Evolutionary conservation across 2,329 filamentous ascomycete species (phyloP).

Genomic region (Aspergillus sp.): DNA sequence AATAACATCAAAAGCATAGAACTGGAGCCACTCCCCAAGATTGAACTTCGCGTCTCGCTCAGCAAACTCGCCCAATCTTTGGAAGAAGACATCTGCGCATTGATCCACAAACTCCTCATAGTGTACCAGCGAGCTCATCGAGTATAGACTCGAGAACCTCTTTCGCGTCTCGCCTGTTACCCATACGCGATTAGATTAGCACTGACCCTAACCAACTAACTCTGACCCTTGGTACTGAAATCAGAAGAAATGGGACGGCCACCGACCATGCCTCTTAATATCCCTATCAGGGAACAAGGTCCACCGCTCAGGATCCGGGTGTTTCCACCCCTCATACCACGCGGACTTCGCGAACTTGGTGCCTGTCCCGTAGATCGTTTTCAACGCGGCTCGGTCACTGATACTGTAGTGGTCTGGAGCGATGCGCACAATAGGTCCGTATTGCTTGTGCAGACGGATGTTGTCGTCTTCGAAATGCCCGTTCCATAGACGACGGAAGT

Average conservation of each 20-base stretch:
- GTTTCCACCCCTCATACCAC: conserved; percentile 37
- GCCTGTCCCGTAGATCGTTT: conserved; percentile 44
- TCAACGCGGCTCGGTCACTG: conserved; percentile 41
- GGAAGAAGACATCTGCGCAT: conserved; percentile 44
- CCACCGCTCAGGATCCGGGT: conserved; percentile 30
- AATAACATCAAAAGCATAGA: conserved; percentile 47
- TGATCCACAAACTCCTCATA: conserved; percentile 54
- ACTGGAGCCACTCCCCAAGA: conserved; percentile 38
- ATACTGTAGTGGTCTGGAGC: conserved; percentile 52
- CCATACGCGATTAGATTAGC: neutral
- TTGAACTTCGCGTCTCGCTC: conserved; percentile 33
- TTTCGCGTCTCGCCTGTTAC: conserved; percentile 34
- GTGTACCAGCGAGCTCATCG: conserved; percentile 49
- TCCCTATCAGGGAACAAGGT: conserved; percentile 35
- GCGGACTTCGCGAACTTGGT: conserved; percentile 41
- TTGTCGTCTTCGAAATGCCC: conserved; percentile 42
- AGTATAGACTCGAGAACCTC: conserved; percentile 47
- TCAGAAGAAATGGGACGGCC: neutral
- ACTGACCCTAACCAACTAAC: neutral
- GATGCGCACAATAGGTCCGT: conserved; percentile 49
- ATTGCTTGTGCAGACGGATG: conserved; percentile 41
- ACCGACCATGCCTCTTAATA: conserved; percentile 37
- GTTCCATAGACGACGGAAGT: conserved; percentile 37
- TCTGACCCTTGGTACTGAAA: too few relatives aligned
- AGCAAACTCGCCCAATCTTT: conserved; percentile 41